A percentile compares a stretch with the other conserved stretches of the same genome.
Conservation (phyloP, 192 early-diverging fungal species). For the Umbelopsis vinacea region DNA sequence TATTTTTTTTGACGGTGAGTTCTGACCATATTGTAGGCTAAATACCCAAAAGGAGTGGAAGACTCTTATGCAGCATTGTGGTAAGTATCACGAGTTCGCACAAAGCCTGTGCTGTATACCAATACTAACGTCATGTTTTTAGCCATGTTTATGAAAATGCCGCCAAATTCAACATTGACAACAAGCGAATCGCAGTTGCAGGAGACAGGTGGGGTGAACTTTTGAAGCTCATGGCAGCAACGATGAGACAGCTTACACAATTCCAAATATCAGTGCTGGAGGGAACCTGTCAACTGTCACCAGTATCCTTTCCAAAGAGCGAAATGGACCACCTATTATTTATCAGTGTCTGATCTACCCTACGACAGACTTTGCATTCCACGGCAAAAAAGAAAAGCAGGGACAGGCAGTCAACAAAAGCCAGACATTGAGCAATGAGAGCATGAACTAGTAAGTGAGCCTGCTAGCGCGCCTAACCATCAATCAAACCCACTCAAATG, state of each 20-base stretch:
- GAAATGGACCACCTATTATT: not conserved
- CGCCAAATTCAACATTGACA: not conserved
- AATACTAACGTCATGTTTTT: not conserved
- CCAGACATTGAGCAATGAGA: not conserved
- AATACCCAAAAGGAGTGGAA: slow-evolving; percentile 4
- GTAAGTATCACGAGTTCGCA: not conserved
- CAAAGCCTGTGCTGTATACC: too few species aligned
- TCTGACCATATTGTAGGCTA: not conserved
- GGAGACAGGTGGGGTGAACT: not conserved
- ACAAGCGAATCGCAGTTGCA: not conserved
- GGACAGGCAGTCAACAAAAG: not conserved
- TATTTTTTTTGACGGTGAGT: too few species aligned
- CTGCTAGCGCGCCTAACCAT: too few species aligned
- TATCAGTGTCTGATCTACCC: not conserved
- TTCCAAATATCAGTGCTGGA: not conserved
- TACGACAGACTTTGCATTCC: not conserved
- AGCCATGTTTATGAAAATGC: slow-evolving; percentile 1
- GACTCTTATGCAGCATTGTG: not conserved
- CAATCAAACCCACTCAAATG: not conserved
- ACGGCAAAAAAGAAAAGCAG: not conserved
- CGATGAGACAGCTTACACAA: not conserved
- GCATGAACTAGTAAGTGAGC: not conserved
- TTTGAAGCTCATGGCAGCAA: not conserved
- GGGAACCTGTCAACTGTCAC: slow-evolving; percentile 3
- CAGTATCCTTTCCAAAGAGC: not conserved